A percentile compares a stretch with the other conserved stretches of the same genome.
Evolutionary conservation across 2,329 filamentous ascomycete species (phyloP).

Genomic region (Colletotrichum tropicale): DNA sequence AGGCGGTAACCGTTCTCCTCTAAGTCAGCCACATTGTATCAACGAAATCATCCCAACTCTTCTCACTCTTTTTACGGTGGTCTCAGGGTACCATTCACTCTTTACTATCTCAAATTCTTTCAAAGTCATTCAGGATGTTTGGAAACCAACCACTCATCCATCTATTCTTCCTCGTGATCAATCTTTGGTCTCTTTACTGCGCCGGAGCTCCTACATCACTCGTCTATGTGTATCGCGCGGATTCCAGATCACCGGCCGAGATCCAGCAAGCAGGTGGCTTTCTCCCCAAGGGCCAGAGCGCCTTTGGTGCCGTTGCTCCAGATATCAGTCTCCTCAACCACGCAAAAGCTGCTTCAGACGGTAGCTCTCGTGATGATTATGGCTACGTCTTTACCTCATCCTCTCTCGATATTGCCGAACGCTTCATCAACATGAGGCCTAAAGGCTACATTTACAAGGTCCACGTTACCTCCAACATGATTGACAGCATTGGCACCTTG

Average conservation of each 20-base stretch:
- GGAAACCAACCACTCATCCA: not conserved
- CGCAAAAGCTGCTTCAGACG: not conserved
- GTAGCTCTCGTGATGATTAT: not conserved
- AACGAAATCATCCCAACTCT: not conserved
- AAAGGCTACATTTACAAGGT: not conserved
- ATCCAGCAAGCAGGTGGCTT: not conserved
- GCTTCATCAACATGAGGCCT: fast-evolving
- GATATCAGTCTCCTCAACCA: not conserved
- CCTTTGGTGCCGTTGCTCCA: not conserved
- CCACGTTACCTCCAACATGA: not conserved
- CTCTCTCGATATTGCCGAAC: not conserved
- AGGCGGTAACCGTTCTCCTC: fast-evolving
- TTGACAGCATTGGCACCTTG: not conserved
- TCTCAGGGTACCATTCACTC: not conserved
- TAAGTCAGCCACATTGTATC: not conserved
- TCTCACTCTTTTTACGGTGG: not conserved
- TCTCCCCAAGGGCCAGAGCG: not conserved
- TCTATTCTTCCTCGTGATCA: not conserved
- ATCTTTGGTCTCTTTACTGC: not conserved
- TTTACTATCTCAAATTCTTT: not conserved
- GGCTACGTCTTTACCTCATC: not conserved
- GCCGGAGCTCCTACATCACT: not conserved
- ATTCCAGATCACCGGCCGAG: not conserved
- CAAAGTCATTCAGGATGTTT: not conserved
- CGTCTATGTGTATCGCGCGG: not conserved